Percentiles rank a stretch among this genome's conserved stretches.
Evolutionary conservation across 768 basidiomycete genomes (phyloP).

Genomic region (Lactifluus volemus): DNA sequence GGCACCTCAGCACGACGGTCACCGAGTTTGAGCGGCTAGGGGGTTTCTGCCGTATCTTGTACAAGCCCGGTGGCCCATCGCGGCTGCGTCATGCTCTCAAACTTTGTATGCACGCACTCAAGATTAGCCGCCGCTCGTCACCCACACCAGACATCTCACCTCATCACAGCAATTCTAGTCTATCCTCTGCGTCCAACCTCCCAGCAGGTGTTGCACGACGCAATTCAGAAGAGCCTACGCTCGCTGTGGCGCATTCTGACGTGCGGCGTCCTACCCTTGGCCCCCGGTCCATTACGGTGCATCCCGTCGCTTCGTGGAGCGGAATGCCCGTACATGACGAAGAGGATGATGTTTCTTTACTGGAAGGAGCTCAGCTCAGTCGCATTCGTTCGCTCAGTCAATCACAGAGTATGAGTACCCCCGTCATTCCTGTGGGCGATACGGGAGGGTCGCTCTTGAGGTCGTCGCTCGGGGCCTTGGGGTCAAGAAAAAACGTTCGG

Average conservation of each 20-base stretch:
- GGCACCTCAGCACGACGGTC: slow-evolving; percentile 50
- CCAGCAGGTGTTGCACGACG: slow-evolving; percentile 25
- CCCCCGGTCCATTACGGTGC: slow-evolving; percentile 42
- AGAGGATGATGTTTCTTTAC: slow-evolving; percentile 26
- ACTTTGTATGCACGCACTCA: slow-evolving; percentile 48
- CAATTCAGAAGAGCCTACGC: slow-evolving; percentile 39
- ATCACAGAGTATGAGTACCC: slow-evolving; percentile 23
- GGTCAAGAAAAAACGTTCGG: slow-evolving; percentile 39
- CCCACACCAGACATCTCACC: slow-evolving; percentile 18
- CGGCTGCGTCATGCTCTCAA: slow-evolving; percentile 60
- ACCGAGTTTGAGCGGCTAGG: slow-evolving; percentile 71
- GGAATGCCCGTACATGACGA: slow-evolving; percentile 29
- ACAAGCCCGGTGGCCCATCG: slow-evolving; percentile 84
- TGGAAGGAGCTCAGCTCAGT: slow-evolving; percentile 12
- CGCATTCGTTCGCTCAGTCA: slow-evolving; percentile 14
- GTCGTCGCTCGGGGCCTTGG: slow-evolving; percentile 49
- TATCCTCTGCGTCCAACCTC: not conserved
- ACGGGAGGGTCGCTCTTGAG: slow-evolving; percentile 60
- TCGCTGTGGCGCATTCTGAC: not conserved
- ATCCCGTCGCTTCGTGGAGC: slow-evolving; percentile 33
- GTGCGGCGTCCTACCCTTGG: slow-evolving; percentile 42
- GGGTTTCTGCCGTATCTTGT: slow-evolving; percentile 80
- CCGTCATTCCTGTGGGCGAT: slow-evolving; percentile 45
- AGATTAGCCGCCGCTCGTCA: slow-evolving; percentile 34
- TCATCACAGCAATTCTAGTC: not conserved